Evolutionary conservation across 352 stramenopile genomes (phyloP), one percentile per base, ranked within the genome.

Genomic region (Globisporangium nodosum): DNA sequence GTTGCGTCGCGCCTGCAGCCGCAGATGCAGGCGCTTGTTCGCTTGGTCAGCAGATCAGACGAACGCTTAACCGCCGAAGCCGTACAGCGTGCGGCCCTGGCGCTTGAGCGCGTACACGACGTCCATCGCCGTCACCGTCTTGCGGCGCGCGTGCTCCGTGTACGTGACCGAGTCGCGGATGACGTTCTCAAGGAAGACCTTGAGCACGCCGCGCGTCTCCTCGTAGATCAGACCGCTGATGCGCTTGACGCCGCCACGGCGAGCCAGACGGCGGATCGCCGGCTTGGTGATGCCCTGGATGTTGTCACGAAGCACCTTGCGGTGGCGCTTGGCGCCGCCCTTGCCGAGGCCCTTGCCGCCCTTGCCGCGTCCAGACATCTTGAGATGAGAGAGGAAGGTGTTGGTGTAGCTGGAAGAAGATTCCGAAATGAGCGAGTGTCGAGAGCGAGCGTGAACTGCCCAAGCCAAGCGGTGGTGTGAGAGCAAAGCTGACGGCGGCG

Each of bases 111-210:
- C 96, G 76, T 99, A 98, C 57, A 99, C 95, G 24, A 99, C 95
- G 68, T 99, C 96, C 93, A 99, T 98, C 54, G 96, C 96, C 49
- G 95, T 99, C 65, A 99, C 96, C 20, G 94, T 98, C 88, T 98
- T 98, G 49, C 96, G 80, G 63, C 92, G 88, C 42, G 92, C 94
- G 74, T 98, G 92, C 85, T 98, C 94, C 46, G 93, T 98, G 84
- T 98, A 98, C 5, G 88, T 98, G 27, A 98, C 85, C 43, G 93
- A 94, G 74, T 98, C 94, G 68, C 88, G 80, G 78, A 99, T 98
- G n/a, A 98, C 92, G 77, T 98, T 98, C 80, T 99, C 96, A 13
- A 99, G 83, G 81, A 99, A 99, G 24, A 98, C 95, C 86, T 99
- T 99, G 59, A 99, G 88, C 40, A 99, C 96, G 64, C 96, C 96